These are phyloP conservation scores for Pestalotiopsis sp. DNA, from an alignment of 2,329 filamentous ascomycete genomes.

Conservation along the genomic window DNA sequence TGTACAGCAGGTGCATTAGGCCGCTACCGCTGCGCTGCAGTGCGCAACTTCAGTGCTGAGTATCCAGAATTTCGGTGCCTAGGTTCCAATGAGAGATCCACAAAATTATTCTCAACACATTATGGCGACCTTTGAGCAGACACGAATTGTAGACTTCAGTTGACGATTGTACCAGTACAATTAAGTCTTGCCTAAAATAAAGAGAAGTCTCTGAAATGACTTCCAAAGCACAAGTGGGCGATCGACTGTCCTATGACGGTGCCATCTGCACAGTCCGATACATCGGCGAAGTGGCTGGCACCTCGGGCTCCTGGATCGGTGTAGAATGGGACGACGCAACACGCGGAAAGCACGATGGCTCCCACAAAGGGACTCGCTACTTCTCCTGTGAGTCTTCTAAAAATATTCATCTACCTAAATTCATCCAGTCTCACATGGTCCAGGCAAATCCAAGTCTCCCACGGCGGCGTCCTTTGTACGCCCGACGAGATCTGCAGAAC, in stretches of 20 bases:
- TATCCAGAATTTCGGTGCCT: not conserved
- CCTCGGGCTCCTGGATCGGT: constrained; percentile 81
- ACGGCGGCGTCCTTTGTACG: constrained; percentile 87
- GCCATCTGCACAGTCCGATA: constrained; percentile 85
- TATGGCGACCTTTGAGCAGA: not conserved
- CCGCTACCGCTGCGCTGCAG: not conserved
- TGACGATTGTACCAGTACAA: not conserved
- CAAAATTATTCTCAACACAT: not conserved
- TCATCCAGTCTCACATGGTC: not conserved
- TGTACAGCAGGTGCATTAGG: not conserved
- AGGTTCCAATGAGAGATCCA: not conserved
- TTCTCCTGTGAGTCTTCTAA: constrained; percentile 68
- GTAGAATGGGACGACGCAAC: constrained; percentile 93
- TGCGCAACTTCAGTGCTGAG: not conserved
- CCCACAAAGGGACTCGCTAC: constrained; percentile 76
- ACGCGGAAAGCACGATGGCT: constrained; percentile 89
- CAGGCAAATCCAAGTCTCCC: constrained; percentile 62
- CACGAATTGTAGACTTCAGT: not conserved
- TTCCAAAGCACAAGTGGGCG: constrained; percentile 54
- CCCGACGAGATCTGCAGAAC: constrained; percentile 70
- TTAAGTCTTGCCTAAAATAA: not conserved
- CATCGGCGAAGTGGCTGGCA: constrained; percentile 74
- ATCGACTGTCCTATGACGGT: constrained; percentile 79
- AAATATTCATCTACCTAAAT: no score
- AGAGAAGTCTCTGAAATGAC: not conserved